These are phyloP conservation scores for Ophiostoma australiae DNA, from an alignment of 2,329 filamentous ascomycete species.

Conservation along the genomic window DNA sequence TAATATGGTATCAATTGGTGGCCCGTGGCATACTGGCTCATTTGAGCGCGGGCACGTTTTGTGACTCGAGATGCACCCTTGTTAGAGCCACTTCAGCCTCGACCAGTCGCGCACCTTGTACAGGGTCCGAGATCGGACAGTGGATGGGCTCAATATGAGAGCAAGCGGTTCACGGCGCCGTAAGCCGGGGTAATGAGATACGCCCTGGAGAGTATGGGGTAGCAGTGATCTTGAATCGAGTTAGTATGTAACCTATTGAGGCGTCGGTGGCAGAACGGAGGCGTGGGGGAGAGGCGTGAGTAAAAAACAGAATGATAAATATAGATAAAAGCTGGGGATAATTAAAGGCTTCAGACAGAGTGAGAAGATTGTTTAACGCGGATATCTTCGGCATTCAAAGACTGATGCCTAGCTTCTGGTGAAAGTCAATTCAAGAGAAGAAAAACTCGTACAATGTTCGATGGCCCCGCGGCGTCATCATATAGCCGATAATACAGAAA, in stretches of 20 bases:
- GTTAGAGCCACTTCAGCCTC: background rate
- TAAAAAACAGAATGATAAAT: background rate
- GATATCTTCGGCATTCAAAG: constrained; percentile 48
- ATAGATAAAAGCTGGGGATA: background rate
- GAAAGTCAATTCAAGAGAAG: background rate
- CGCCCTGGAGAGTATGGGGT: background rate
- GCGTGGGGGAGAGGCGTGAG: background rate
- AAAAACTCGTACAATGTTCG: constrained; percentile 28
- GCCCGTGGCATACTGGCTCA: background rate
- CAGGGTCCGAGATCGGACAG: background rate
- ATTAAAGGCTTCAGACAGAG: constrained; percentile 27
- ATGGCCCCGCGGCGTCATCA: constrained; percentile 41
- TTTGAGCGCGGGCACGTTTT: background rate
- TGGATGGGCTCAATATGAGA: background rate
- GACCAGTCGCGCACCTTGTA: background rate
- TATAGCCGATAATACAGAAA: constrained; percentile 16
- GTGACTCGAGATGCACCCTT: background rate
- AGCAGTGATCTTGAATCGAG: background rate
- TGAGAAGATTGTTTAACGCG: constrained; percentile 41
- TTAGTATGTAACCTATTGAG: background rate
- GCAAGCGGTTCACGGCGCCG: background rate
- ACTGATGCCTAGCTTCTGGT: background rate
- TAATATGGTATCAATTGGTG: background rate
- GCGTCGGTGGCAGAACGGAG: background rate
- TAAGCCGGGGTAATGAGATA: background rate